These are phyloP conservation scores for Epichloe aotearoae DNA, from an alignment of 2,329 filamentous ascomycete genomes.

Conservation along the genomic window DNA sequence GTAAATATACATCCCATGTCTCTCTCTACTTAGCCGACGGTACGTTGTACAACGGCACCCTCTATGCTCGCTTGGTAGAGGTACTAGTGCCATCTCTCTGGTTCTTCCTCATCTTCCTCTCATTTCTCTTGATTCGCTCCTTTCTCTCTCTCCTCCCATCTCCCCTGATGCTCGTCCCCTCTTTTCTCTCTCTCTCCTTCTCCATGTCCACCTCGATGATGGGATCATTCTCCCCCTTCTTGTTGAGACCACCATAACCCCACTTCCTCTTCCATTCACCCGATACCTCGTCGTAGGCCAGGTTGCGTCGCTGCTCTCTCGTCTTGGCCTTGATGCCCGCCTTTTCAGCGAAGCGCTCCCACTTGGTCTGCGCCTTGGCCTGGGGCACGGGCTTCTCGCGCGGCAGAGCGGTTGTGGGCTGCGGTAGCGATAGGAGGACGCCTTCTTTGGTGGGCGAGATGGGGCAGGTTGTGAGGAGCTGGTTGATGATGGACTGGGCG, in stretches of 20 bases:
- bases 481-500: conserved; percentile 85
- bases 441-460: conserved; percentile 56
- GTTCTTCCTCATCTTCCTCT: conserved; percentile 57
- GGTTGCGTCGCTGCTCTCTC: conserved; percentile 58
- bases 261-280: conserved; percentile 89
- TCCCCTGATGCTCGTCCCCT: conserved; percentile 46
- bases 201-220: conserved; percentile 82
- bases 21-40: too few species aligned
- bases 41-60: too few species aligned
- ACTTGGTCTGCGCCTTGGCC: conserved; percentile 75
- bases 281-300: conserved; percentile 70
- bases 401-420: conserved; percentile 56
- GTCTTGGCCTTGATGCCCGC: conserved; percentile 91
- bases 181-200: conserved; percentile 49
- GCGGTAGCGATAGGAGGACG: conserved; percentile 68
- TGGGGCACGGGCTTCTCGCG: conserved; percentile 85
- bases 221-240: conserved; percentile 73
- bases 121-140: conserved; percentile 59
- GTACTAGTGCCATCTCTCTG: conserved; percentile 28
- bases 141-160: conserved; percentile 51
- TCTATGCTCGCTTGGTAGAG: conserved; percentile 1
- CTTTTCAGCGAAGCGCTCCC: conserved; percentile 90
- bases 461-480: conserved; percentile 79
- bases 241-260: conserved; percentile 87
- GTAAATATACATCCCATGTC: too few species aligned